Conservation (phyloP, 1,139 yeast species). For the Geotrichum histeridarum region DNA sequence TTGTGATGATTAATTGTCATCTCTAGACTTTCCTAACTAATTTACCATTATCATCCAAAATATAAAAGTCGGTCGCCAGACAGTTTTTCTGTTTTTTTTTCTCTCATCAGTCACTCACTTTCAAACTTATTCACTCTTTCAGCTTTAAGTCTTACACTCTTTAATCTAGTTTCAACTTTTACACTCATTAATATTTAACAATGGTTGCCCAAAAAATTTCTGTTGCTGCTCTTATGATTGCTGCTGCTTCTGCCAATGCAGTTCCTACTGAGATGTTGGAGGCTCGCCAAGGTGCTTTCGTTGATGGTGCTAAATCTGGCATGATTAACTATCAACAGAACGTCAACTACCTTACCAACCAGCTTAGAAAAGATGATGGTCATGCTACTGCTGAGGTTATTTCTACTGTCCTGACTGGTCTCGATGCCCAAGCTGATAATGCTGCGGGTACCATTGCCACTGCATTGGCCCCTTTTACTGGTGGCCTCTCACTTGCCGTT, state of each 20-base stretch:
- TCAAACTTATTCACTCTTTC: background rate
- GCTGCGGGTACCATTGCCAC: slow-evolving; percentile 21
- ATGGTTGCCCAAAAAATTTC: background rate
- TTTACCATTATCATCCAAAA: too few relatives aligned
- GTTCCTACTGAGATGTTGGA: background rate
- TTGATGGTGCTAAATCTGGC: slow-evolving; percentile 20
- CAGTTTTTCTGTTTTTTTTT: too few relatives aligned
- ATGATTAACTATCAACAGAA: slow-evolving; percentile 26
- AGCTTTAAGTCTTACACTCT: background rate
- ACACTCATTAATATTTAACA: background rate
- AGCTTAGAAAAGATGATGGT: slow-evolving; percentile 20
- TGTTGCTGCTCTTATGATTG: background rate
- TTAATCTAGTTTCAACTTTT: slow-evolving; percentile 13
- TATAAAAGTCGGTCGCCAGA: too few relatives aligned
- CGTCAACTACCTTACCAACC: slow-evolving; percentile 21
- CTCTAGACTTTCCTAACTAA: too few relatives aligned
- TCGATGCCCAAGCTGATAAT: slow-evolving; percentile 27
- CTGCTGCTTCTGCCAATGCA: background rate
- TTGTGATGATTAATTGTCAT: too few relatives aligned
- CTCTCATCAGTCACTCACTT: background rate
- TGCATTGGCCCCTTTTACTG: slow-evolving; percentile 28
- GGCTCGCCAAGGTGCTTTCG: background rate
- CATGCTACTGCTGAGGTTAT: slow-evolving; percentile 21
- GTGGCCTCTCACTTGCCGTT: slow-evolving; percentile 27
- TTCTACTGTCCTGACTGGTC: slow-evolving; percentile 13